These are phyloP conservation scores for Mycena sanguinolenta DNA, from an alignment of 768 basidiomycete species.

Conservation along the genomic window DNA sequence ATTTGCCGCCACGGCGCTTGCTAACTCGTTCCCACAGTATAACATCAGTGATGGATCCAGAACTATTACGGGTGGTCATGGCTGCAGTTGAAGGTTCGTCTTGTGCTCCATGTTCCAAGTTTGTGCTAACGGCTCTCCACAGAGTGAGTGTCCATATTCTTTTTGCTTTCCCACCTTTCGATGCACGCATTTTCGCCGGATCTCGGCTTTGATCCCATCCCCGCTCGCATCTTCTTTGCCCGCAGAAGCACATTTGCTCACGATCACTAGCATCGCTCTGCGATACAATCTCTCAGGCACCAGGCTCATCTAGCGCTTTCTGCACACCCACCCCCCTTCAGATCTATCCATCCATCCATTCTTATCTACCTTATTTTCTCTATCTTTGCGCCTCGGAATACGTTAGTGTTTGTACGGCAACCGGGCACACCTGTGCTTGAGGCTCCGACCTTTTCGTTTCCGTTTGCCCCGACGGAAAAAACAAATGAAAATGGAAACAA, in stretches of 20 bases:
- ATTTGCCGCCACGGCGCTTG: slow-evolving; percentile 7
- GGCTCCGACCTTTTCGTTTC: no score
- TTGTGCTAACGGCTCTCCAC: slow-evolving; percentile 34
- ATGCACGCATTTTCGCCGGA: slow-evolving; percentile 26
- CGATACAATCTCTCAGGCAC: slow-evolving; percentile 75
- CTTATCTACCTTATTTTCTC: slow-evolving; percentile 3
- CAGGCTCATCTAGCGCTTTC: slow-evolving; percentile 65
- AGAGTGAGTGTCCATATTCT: slow-evolving; percentile 74
- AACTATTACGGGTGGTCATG: slow-evolving; percentile 91
- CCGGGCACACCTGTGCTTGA: no score
- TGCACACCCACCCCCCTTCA: slow-evolving; percentile 29
- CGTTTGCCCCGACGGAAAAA: no score
- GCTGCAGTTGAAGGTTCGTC: slow-evolving; percentile 93
- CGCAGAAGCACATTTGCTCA: slow-evolving; percentile 34
- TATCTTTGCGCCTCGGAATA: slow-evolving; percentile 17
- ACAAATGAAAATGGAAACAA: no score
- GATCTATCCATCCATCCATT: slow-evolving; percentile 38
- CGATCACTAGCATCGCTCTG: slow-evolving; percentile 70
- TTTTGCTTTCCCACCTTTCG: slow-evolving; percentile 41
- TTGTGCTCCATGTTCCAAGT: slow-evolving; percentile 2
- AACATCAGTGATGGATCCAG: slow-evolving; percentile 93
- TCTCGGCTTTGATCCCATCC: no score
- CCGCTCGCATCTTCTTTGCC: slow-evolving; percentile 43
- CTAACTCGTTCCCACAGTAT: slow-evolving; percentile 61
- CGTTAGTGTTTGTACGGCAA: no score